phyloP scores from a whole-genome alignment of 768 basidiomycete species.

The Amanita fuliginea region DNA sequence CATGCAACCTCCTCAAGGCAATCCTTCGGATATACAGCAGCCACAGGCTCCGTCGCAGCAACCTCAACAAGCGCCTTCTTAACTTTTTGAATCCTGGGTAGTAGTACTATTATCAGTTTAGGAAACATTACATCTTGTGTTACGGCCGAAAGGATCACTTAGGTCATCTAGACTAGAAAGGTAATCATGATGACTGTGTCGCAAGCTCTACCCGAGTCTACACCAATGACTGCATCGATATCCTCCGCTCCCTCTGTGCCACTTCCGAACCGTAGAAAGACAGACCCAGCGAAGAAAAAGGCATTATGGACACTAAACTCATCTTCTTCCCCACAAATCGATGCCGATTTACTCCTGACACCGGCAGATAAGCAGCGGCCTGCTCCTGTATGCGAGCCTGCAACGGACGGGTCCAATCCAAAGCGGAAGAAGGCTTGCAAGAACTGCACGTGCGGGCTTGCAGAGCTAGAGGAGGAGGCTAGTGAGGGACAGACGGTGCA shows the following conservation, averaged over 20 bases:
- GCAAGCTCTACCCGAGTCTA: too few relatives aligned
- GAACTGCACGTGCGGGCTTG: conserved; percentile 91
- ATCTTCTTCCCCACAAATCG: conserved; percentile 63
- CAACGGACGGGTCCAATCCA: conserved; percentile 28
- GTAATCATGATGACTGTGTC: not conserved
- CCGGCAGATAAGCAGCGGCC: conserved; percentile 75
- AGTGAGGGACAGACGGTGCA: not conserved
- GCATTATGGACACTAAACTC: conserved; percentile 79
- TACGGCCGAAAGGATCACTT: not conserved
- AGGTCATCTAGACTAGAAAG: not conserved
- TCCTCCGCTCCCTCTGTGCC: conserved; percentile 31
- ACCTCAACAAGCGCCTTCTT: conserved; percentile 13
- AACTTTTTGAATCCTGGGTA: not conserved
- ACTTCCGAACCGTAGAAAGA: conserved; percentile 41
- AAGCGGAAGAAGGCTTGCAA: conserved; percentile 90
- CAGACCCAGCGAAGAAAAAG: conserved; percentile 69
- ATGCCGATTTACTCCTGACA: conserved; percentile 77
- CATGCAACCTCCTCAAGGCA: conserved; percentile 28
- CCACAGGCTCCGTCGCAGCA: conserved; percentile 19
- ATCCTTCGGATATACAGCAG: conserved; percentile 28
- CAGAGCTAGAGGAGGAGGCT: conserved; percentile 82
- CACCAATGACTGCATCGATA: not conserved
- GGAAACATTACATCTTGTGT: too few relatives aligned
- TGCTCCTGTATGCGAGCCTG: conserved; percentile 65
- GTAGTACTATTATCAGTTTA: not conserved